Conservation (phyloP, 148 eudicot species). For the Cornus florida region DNA sequence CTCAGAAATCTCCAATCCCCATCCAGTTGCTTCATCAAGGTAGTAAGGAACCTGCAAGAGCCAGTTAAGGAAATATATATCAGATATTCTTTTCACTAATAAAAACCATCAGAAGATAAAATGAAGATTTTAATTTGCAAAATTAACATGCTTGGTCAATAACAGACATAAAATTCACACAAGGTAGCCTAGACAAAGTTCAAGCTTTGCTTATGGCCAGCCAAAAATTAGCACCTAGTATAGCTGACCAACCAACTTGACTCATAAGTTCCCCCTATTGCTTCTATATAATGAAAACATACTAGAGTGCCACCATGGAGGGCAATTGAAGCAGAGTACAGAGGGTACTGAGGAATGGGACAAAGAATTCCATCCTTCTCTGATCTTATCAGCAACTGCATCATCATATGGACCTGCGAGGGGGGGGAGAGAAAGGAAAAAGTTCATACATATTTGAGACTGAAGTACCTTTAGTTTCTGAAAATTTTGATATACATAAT, state of each 20-base stretch:
- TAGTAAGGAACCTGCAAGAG: slow-evolving; percentile 79
- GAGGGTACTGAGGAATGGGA: slow-evolving; percentile 96
- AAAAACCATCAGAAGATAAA: neutral
- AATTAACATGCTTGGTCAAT: slow-evolving; percentile 1
- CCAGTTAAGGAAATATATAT: neutral
- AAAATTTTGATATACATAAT: neutral
- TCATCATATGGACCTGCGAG: slow-evolving; percentile 91
- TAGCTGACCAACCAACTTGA: slow-evolving; percentile 1
- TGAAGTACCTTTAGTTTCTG: neutral
- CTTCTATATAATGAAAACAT: slow-evolving; percentile 17
- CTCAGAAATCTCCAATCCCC: slow-evolving; percentile 85
- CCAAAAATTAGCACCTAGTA: no score
- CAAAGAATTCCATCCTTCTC: slow-evolving; percentile 91
- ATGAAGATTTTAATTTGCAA: neutral
- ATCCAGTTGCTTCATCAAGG: slow-evolving; percentile 90
- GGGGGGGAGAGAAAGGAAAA: neutral
- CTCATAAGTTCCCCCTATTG: neutral
- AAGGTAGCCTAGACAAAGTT: no score
- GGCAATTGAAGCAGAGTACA: slow-evolving; percentile 95
- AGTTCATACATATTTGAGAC: neutral
- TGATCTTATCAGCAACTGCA: slow-evolving; percentile 83
- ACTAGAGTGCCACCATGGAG: slow-evolving; percentile 98
- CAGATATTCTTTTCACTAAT: neutral
- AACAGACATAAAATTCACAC: no score
- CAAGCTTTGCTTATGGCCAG: no score